These are phyloP conservation scores for Gloeostereum incarnatum DNA, from an alignment of 768 basidiomycete genomes.

Conservation along the genomic window DNA sequence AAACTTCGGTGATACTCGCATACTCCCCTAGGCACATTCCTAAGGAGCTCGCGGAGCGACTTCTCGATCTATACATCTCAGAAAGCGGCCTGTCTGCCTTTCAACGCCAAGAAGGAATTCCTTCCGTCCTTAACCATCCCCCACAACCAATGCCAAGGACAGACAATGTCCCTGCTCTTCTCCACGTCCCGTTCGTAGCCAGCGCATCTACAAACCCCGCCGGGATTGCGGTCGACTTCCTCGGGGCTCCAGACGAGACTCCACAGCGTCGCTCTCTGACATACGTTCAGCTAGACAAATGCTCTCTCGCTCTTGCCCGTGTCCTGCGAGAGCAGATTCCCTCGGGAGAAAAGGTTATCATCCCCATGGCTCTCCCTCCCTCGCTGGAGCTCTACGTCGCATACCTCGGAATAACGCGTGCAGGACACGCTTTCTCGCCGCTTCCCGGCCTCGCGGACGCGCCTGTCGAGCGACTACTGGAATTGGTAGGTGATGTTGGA, in stretches of 20 bases:
- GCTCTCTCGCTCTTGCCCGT: neutral
- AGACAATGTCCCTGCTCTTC: neutral
- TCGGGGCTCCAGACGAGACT: neutral
- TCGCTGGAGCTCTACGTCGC: constrained; percentile 4
- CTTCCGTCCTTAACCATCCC: neutral
- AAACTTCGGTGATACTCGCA: neutral
- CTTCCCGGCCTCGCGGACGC: constrained; percentile 3
- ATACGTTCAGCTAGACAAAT: neutral
- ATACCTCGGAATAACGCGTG: constrained; percentile 2
- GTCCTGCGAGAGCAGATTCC: neutral
- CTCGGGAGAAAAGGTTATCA: neutral
- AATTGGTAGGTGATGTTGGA: constrained; percentile 1
- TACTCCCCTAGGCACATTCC: neutral
- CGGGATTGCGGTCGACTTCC: neutral
- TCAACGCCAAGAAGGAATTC: neutral
- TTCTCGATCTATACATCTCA: neutral
- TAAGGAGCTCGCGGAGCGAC: neutral
- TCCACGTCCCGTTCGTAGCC: neutral
- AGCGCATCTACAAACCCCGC: neutral
- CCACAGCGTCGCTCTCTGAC: neutral
- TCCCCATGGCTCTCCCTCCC: constrained; percentile 4
- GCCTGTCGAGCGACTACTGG: constrained; percentile 2
- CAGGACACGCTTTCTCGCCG: constrained; percentile 5
- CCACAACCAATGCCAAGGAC: neutral
- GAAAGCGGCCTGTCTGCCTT: neutral